Evolutionary conservation across 179 eudicot species (phyloP).

Genomic region (Silene vulgaris): DNA sequence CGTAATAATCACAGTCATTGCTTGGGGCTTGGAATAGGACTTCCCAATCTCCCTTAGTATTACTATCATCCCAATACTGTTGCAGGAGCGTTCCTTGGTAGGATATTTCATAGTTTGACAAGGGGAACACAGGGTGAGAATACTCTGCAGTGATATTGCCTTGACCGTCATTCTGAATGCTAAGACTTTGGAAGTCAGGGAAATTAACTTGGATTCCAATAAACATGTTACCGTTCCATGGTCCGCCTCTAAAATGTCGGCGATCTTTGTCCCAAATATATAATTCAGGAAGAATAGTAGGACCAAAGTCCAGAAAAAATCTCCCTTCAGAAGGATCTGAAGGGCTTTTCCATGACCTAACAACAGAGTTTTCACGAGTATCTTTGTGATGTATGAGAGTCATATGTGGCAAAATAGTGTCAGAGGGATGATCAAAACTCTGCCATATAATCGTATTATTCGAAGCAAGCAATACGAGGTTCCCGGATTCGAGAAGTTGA

Average conservation of each 20-base stretch:
- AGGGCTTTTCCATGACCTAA: conserved; percentile 35
- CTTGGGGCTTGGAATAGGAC: conserved; percentile 11
- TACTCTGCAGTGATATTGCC: conserved; percentile 16
- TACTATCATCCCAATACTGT: conserved; percentile 22
- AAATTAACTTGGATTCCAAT: conserved; percentile 25
- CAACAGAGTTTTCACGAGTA: background rate
- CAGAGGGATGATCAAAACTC: conserved; percentile 51
- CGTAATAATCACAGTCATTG: conserved; percentile 28
- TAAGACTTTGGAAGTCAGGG: conserved; percentile 12
- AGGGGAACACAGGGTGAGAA: conserved; percentile 2
- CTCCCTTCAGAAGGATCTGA: conserved; percentile 37
- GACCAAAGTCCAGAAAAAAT: conserved; percentile 22
- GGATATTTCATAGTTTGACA: conserved; percentile 11
- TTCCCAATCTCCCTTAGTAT: conserved; percentile 21
- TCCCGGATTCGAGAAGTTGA: conserved; percentile 42
- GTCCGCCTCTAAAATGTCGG: conserved; percentile 29
- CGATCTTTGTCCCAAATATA: conserved; percentile 23
- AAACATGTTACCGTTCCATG: conserved; percentile 34
- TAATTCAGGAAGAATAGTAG: conserved; percentile 18
- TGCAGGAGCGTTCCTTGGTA: conserved; percentile 12
- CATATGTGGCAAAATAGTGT: conserved; percentile 39
- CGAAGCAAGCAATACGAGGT: conserved; percentile 33
- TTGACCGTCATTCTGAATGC: conserved; percentile 9
- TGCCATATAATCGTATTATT: conserved; percentile 37
- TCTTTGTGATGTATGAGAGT: conserved; percentile 14